Evolutionary conservation across 805 yeast species (phyloP), one percentile per base, ranked within the genome.

Genomic region (Hanseniaspora valbyensis): DNA sequence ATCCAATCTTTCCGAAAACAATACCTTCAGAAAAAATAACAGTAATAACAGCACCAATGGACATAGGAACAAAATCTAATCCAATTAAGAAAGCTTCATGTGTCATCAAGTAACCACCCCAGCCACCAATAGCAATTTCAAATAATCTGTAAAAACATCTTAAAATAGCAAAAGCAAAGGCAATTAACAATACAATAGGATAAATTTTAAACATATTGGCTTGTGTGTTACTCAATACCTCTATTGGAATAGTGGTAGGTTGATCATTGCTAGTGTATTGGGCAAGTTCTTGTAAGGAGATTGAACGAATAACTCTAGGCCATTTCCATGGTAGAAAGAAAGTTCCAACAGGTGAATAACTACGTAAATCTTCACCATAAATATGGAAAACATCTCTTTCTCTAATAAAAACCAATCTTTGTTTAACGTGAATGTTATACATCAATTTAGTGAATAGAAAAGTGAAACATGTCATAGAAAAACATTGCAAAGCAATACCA

Each of bases 401-500:
- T 16, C 22, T 37, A 6, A 48, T 24, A 51, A 61, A 59, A 29
- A 54, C 52, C 49, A 56, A 52, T 45, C 68, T 59, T 14, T 61
- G 53, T 37, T 52, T 53, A 12, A 61, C 53, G 51, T 63, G 70
- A 25, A 74, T 64, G 29, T 67, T 63, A 57, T 59, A 66, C 22
- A 73, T 56, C 62, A 83, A 77, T 48, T 69, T 66, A 34, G 63
- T 59, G 68, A 76, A 73, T 12, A 82, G 63, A 8, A 65, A 22
- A 28, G 79, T 62, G 62, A 83, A 88, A 2, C 78, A 50, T 2
- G 72, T 57, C 81, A 87, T 82, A 4, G 85, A 73, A 4, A 73
- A 64, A 5, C 84, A 89, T 65, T 88, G 95, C 59, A 82, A 72
- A 0, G 80, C 81, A 44, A 87, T 69, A 9, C 95, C 95, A 2